phyloP scores from a whole-genome alignment of 1,139 yeast genomes.

The Hyphopichia khmerensis region DNA sequence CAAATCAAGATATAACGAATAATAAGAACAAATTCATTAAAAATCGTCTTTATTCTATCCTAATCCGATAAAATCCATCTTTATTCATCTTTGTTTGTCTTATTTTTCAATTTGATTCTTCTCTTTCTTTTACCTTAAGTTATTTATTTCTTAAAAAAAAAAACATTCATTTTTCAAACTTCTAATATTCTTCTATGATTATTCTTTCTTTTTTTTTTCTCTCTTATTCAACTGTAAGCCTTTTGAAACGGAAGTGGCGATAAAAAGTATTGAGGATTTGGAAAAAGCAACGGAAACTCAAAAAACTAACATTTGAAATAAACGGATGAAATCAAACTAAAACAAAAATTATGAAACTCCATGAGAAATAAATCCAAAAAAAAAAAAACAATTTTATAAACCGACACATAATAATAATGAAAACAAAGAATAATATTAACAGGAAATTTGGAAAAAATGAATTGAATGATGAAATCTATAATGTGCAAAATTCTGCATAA shows the following conservation, averaged over 20 bases:
- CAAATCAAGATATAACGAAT: constrained; percentile 1
- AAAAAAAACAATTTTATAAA: background rate
- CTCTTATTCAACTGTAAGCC: background rate
- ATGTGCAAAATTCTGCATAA: constrained; percentile 4
- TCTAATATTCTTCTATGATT: background rate
- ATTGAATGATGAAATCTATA: constrained; percentile 8
- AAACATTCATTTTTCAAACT: background rate
- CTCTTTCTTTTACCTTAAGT: background rate
- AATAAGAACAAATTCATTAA: background rate
- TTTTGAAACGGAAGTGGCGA: background rate
- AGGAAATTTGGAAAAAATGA: constrained; percentile 5
- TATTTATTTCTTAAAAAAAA: background rate
- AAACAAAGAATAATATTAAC: background rate
- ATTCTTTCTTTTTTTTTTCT: background rate
- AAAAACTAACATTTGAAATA: background rate
- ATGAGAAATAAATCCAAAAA: background rate
- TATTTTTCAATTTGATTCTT: background rate
- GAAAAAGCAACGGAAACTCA: background rate
- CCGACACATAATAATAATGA: background rate
- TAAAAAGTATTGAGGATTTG: background rate
- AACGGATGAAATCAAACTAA: background rate
- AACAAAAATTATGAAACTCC: background rate
- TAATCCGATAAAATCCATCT: background rate
- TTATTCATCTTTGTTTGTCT: constrained; percentile 1
- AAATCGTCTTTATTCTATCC: background rate